These are phyloP conservation scores for Polygonum aviculare DNA, from an alignment of 148 eudicot genomes.

Conservation along the genomic window DNA sequence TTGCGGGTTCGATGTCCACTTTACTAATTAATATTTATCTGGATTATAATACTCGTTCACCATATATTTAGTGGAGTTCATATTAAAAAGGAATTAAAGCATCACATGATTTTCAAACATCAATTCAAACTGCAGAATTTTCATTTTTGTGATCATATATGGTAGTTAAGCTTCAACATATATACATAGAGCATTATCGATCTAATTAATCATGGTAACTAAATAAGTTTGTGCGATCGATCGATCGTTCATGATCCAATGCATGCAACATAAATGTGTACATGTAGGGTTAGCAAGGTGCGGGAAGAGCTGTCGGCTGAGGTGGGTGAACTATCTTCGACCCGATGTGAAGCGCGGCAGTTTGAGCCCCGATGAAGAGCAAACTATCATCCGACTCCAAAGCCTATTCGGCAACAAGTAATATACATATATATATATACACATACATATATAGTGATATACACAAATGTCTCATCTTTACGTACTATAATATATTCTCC, in stretches of 20 bases:
- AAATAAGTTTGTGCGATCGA: no score
- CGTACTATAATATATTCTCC: neutral
- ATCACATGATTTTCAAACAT: no score
- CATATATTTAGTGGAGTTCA: no score
- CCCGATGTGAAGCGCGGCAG: conserved; percentile 45
- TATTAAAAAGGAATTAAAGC: no score
- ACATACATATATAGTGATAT: neutral
- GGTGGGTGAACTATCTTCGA: conserved; percentile 55
- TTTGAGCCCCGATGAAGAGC: conserved; percentile 38
- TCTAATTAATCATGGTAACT: no score
- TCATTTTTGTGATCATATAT: no score
- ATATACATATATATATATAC: no score
- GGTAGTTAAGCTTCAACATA: no score
- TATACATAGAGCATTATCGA: no score
- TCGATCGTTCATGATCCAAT: no score
- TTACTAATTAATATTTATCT: no score
- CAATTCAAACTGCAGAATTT: no score
- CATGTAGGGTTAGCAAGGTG: conserved; percentile 39
- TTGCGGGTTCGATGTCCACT: conserved; percentile 25
- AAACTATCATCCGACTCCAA: conserved; percentile 37
- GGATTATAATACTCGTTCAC: neutral
- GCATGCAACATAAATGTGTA: neutral
- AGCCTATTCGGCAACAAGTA: conserved; percentile 40
- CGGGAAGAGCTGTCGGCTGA: conserved; percentile 48
- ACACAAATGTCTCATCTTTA: neutral